Evolutionary conservation across 176 grass and related monocot species (phyloP), one percentile per base, ranked within the genome.

Genomic region (Avena atlantica): DNA sequence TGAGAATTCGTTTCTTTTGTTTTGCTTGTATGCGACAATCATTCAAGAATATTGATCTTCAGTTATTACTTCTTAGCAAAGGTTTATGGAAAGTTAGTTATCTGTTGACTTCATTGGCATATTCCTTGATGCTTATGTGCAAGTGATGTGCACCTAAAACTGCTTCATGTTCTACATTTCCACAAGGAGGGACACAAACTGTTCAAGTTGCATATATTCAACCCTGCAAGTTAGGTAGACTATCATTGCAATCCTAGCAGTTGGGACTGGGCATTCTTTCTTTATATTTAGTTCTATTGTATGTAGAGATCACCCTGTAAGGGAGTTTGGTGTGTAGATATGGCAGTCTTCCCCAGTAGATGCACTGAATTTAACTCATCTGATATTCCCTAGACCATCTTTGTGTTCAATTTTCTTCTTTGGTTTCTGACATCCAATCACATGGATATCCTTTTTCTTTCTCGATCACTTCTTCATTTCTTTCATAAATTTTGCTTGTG

Each of bases 241-340:
- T 70, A 2, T 3, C 5, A 52, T 42, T 90, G 40, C 8, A 63
- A 77, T 53, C 62, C 53, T 44, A 70, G 44, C 69, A 62, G n/a
- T 71, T 79, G 65, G 7, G 60, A 12, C 65, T 86, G 48, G 42
- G 70, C 74, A 44, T 40, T 45, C 20, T 70, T 61, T 74, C 16
- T 65, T 73, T 85, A 74, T 17, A 66, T 89, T 72, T 86, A 19
- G 10, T 77, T 86, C 19, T 67, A 24, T 83, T 83, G 13, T 68
- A 24, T 78, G 64, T 1, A 63, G 34, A 52, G 71, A 20, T 36
- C n/a, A 24, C 8, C 17, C 53, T 76, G 25, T 66, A 20, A 57
- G 23, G 49, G 70, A 70, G 27, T 31, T n/a, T 51, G 17, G 12
- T 45, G 17, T 82, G 19, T 72, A 76, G 47, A 29, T 76, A 42